Conservation (phyloP, 805 yeast species). For the Lipomyces mesembrius region DNA sequence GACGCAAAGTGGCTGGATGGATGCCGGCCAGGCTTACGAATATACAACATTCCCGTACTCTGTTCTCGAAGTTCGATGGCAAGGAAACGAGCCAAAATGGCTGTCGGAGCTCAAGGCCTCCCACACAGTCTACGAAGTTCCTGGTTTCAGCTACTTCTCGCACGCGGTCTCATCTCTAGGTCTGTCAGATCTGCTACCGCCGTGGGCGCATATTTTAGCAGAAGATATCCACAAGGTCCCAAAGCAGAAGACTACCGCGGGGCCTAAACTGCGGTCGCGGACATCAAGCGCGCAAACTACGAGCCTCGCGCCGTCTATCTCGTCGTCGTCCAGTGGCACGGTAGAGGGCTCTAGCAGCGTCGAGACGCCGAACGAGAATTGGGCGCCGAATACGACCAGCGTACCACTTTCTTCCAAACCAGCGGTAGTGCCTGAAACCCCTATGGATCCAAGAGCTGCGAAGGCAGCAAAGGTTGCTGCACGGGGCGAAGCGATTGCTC, state of each 20-base stretch:
- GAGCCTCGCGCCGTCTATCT: constrained; percentile 18
- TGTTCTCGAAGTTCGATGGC: constrained; percentile 55
- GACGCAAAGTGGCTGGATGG: constrained; percentile 29
- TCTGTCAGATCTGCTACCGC: constrained; percentile 47
- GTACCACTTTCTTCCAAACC: neutral
- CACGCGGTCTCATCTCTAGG: constrained; percentile 46
- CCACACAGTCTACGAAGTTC: constrained; percentile 56
- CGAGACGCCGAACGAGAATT: constrained; percentile 31
- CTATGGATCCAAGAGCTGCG: neutral
- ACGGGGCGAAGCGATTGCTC: constrained; percentile 18
- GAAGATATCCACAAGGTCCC: constrained; percentile 57
- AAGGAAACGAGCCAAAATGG: constrained; percentile 47
- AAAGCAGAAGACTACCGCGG: constrained; percentile 10
- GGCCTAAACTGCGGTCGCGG: constrained; percentile 15
- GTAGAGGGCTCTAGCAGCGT: constrained; percentile 26
- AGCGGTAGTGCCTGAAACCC: constrained; percentile 3
- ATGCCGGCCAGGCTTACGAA: constrained; percentile 15
- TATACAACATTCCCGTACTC: constrained; percentile 53
- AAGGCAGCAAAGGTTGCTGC: neutral
- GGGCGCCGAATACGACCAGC: constrained; percentile 13
- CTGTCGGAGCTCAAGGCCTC: constrained; percentile 52
- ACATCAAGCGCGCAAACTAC: constrained; percentile 1
- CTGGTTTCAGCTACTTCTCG: constrained; percentile 48
- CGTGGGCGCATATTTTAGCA: constrained; percentile 49
- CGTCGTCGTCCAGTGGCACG: constrained; percentile 26